Evolutionary conservation across 495 filamentous ascomycete genomes (phyloP), one percentile per base, ranked within the genome.

Genomic region (Cudoniella acicularis): DNA sequence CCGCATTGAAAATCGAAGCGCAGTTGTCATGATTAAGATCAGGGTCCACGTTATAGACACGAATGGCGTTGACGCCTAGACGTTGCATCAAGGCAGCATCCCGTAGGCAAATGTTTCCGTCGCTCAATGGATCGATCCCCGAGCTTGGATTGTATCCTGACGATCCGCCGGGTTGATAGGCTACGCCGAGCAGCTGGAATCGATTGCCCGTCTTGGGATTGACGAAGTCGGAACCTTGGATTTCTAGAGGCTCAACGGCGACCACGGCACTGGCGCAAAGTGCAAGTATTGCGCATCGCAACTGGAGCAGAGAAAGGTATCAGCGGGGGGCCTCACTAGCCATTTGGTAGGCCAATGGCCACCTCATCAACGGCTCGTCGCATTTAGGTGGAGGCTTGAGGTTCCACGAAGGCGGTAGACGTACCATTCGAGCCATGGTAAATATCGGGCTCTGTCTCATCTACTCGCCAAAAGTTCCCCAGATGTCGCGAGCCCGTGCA

Each of bases 61-160:
- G 30, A 36, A 36, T 36, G 6, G 30, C 30, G 30, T 36, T 36
- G 51, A 11, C 74, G 73, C 87, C 88, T 55, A 98, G 77, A 23
- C 80, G 70, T 78, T 98, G 93, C 83, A 98, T 90, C 22, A 98
- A 76, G 10, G 91, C 91, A 50, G 94, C 93, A 79, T 98, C 93
- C 50, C 93, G 87, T 64, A 93, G 73, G 77, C 93, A 98, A 54
- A 82, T 77, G 25, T 85, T 80, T 22, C 75, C 78, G 69, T 96
- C 79, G 66, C 81, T 91, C 50, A 98, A 77, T 49, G 92, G 87
- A 70, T 98, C 93, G 45, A 77, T 69, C 11, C 78, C 77, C 18
- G 67, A 60, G 8, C 69, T 74, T 10, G 82, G 79, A 64, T 85
- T 79, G 74, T 95, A 96, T 45, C 84, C 92, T n/a, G 83, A 78